Percentiles rank a stretch among this genome's conserved stretches.
Evolutionary conservation across 306 rosid species (phyloP).

Genomic region (Rubus parviflorus): DNA sequence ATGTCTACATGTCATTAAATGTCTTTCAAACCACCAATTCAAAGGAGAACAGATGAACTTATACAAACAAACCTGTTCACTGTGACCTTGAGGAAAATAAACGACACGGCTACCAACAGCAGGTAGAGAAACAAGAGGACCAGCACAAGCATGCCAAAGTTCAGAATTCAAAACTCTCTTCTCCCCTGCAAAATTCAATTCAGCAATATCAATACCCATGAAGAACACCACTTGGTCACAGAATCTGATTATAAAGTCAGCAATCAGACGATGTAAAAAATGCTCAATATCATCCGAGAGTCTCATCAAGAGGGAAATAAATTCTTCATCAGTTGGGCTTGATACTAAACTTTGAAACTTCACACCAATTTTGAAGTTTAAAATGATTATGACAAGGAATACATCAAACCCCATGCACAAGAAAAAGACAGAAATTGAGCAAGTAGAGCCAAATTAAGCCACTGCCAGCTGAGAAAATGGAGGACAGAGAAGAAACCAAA

Average conservation of each 20-base stretch:
- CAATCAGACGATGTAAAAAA: background rate
- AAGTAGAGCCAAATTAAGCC: conserved; percentile 35
- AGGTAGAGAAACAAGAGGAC: conserved; percentile 93
- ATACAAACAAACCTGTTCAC: conserved; percentile 72
- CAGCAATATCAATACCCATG: conserved; percentile 23
- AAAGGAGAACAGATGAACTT: background rate
- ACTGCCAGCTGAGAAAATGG: conserved; percentile 18
- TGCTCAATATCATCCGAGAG: background rate
- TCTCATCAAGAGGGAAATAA: background rate
- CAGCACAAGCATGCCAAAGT: conserved; percentile 99
- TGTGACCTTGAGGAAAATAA: conserved; percentile 95
- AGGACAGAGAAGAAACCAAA: conserved; percentile 16
- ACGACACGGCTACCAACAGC: conserved; percentile 88
- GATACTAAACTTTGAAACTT: conserved; percentile 1
- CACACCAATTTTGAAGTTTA: background rate
- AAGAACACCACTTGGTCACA: conserved; percentile 15
- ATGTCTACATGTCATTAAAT: background rate
- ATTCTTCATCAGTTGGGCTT: background rate
- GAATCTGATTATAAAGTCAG: conserved; percentile 2
- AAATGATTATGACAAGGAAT: background rate
- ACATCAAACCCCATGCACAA: conserved; percentile 18
- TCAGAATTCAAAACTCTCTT: conserved; percentile 85
- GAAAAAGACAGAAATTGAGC: conserved; percentile 14
- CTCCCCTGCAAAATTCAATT: conserved; percentile 70
- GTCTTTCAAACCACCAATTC: conserved; percentile 2